Percentiles rank a stretch among this genome's conserved stretches.
phyloP scores from a whole-genome alignment of 306 rosid species.

The Medicago ruthenica region DNA sequence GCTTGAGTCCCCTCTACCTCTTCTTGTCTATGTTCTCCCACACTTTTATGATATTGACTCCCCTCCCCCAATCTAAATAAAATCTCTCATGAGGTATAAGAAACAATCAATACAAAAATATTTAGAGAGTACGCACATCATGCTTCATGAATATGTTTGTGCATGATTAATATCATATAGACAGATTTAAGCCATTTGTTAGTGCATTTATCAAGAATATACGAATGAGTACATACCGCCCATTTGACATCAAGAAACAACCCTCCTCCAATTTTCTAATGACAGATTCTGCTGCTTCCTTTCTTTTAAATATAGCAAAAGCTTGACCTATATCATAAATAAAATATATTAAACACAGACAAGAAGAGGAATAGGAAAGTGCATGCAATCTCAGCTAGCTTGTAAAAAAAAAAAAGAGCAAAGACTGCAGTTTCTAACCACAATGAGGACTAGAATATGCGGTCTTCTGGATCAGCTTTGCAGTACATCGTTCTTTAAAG shows the following conservation, averaged over 20 bases:
- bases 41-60: background rate
- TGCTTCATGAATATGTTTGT: background rate
- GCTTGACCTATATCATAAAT: slow-evolving; percentile 78
- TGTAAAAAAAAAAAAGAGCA: background rate
- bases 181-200: slow-evolving; percentile 13
- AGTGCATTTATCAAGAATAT: slow-evolving; percentile 1
- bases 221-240: slow-evolving; percentile 65
- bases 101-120: slow-evolving; percentile 2
- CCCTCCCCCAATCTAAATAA: background rate
- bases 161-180: background rate
- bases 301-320: slow-evolving; percentile 66
- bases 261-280: slow-evolving; percentile 61
- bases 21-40: background rate
- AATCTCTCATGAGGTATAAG: background rate
- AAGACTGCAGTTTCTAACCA: slow-evolving; percentile 56
- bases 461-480: slow-evolving; percentile 74
- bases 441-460: slow-evolving; percentile 68
- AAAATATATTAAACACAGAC: background rate
- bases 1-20: background rate
- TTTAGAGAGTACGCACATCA: background rate
- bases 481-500: slow-evolving; percentile 72
- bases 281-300: slow-evolving; percentile 69
- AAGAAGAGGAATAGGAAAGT: background rate
- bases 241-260: slow-evolving; percentile 76
- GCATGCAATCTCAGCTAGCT: background rate